Evolutionary conservation across 768 basidiomycete genomes (phyloP).

Genomic region (Nevesoporus exiguus): DNA sequence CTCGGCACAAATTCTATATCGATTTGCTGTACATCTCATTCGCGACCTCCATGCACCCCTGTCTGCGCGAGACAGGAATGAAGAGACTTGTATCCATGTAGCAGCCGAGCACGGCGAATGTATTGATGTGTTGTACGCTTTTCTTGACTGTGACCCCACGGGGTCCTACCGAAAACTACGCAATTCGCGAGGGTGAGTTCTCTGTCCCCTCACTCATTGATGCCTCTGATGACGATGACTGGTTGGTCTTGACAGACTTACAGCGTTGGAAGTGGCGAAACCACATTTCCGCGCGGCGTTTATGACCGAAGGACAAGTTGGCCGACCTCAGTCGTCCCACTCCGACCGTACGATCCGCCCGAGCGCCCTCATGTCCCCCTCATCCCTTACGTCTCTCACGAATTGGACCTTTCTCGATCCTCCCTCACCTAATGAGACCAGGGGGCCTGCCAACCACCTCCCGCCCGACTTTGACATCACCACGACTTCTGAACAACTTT

Average conservation of each 20-base stretch:
- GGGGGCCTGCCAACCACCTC: slow-evolving; percentile 36
- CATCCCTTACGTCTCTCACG: slow-evolving; percentile 49
- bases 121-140: slow-evolving; percentile 56
- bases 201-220: not conserved
- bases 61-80: slow-evolving; percentile 58
- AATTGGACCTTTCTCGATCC: slow-evolving; percentile 25
- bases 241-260: slow-evolving; percentile 36
- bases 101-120: slow-evolving; percentile 73
- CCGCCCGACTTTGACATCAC: slow-evolving; percentile 45
- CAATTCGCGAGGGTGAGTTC: slow-evolving; percentile 69
- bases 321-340: slow-evolving; percentile 51
- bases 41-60: slow-evolving; percentile 67
- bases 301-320: slow-evolving; percentile 43
- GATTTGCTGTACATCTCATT: slow-evolving; percentile 65
- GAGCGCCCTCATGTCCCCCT: slow-evolving; percentile 37
- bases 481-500: slow-evolving; percentile 42
- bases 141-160: slow-evolving; percentile 62
- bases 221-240: not conserved
- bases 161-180: slow-evolving; percentile 55
- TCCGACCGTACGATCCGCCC: slow-evolving; percentile 56
- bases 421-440: slow-evolving; percentile 19
- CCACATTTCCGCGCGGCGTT: slow-evolving; percentile 66
- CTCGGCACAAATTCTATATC: slow-evolving; percentile 42
- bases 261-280: slow-evolving; percentile 63
- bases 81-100: slow-evolving; percentile 77